Evolutionary conservation across 345 rosid genomes (phyloP), one percentile per base, ranked within the genome.

Genomic region (Rhizophora mangle): DNA sequence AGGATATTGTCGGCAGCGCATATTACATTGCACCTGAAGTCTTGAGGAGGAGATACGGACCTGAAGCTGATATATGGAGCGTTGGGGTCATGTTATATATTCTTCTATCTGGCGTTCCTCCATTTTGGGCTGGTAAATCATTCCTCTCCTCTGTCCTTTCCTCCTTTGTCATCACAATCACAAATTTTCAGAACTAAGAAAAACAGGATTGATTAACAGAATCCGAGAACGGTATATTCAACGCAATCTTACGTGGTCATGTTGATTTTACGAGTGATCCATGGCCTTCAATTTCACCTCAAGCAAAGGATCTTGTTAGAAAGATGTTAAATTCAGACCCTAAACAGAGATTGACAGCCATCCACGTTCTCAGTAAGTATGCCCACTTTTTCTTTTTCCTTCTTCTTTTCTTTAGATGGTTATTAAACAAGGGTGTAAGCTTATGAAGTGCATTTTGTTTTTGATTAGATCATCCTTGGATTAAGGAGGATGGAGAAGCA

Each of bases 11-110:
- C 67, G 96, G 96, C 8, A 90, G 91, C 36, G 91, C 91, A n/a
- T 90, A 86, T 72, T 93, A 93, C 82, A 93, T 93, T 64, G 98
- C 98, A 20, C 98, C 98, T 4, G 98, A 93, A 76, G 98, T 93
- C 6, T 75, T 93, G 85, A 93, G 84, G 84, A 87, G 97, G 71
- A 85, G 74, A 75, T 93, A 93, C 43, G 98, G 98, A 70, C 97
- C 88, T 0, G 90, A 88, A 68, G 92, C 84, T 2, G 92, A 86
- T 72, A 84, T 86, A 16, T 90, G 94, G 94, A 88, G 92, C 58
- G 72, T 85, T 13, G 92, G 96, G 4, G 89, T 86, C 26, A 93
- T 93, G 96, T 79, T 93, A 60, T 93, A 87, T 73, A 93, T 93
- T 81, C 97, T 93, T 79, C 82, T 93, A 19, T 78, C 78, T 27